A percentile compares a stretch with the other conserved stretches of the same genome.
Conservation (phyloP, 352 stramenopile genomes). For the Globisporangium irregulare region DNA sequence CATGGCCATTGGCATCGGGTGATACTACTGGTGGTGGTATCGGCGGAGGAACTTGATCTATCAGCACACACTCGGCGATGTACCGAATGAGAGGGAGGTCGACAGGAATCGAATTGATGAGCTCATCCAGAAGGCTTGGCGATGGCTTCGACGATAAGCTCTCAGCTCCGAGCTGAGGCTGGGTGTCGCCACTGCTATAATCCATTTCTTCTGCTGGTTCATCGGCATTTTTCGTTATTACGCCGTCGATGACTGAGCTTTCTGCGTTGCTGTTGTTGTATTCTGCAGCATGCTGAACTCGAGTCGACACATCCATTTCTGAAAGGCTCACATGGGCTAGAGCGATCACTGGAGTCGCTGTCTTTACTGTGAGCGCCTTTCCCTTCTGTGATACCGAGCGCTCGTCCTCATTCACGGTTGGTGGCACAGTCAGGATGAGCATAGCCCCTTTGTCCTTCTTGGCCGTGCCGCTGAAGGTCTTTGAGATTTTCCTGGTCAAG, state of each 20-base stretch:
- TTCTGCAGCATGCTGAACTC: background rate
- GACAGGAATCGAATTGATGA: constrained; percentile 13
- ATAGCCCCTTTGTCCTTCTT: background rate
- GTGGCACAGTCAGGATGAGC: background rate
- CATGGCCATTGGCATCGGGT: background rate
- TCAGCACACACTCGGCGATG: constrained; percentile 18
- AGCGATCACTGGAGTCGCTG: background rate
- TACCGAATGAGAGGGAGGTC: constrained; percentile 21
- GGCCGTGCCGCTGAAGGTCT: constrained; percentile 1
- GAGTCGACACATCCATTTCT: background rate
- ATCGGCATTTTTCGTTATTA: background rate
- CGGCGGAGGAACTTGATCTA: background rate
- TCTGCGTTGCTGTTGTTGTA: background rate
- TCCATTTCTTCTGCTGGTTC: background rate
- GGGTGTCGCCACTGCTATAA: background rate
- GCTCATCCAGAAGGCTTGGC: background rate
- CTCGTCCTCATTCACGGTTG: background rate
- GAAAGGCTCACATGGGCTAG: background rate
- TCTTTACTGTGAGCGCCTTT: background rate
- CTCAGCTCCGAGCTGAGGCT: background rate
- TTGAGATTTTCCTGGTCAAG: constrained; percentile 13
- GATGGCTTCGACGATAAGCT: background rate
- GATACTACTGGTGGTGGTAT: background rate
- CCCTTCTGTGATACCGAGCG: background rate
- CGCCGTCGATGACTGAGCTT: background rate